Evolutionary conservation across 768 basidiomycete species (phyloP).

Genomic region (Podaxis rugospora): DNA sequence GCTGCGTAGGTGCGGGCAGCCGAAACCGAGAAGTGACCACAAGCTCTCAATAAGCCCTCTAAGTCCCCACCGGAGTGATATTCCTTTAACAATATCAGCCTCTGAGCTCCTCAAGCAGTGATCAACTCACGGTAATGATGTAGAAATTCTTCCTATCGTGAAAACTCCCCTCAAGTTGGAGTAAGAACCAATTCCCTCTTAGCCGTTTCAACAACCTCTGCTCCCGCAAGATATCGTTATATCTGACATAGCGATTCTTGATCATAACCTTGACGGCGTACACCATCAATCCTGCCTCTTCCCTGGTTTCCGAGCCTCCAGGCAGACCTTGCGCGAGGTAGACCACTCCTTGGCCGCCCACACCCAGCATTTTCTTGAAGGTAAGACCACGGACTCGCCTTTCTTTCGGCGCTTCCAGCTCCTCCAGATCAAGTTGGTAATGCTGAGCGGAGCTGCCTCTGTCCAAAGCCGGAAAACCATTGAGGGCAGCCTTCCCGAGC

Average conservation of each 20-base stretch:
- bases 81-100: slow-evolving; percentile 7
- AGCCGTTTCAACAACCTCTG: slow-evolving; percentile 15
- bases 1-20: slow-evolving; percentile 14
- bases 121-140: slow-evolving; percentile 13
- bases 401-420: not conserved
- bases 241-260: slow-evolving; percentile 10
- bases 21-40: slow-evolving; percentile 6
- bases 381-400: slow-evolving; percentile 4
- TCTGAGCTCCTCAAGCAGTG: not conserved
- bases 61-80: slow-evolving; percentile 16
- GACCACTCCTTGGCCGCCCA: slow-evolving; percentile 16
- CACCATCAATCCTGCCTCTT: not conserved
- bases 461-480: not conserved
- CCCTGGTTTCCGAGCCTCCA: not conserved
- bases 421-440: not conserved
- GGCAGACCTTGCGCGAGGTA: slow-evolving; percentile 12
- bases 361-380: slow-evolving; percentile 12
- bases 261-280: slow-evolving; percentile 16
- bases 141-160: slow-evolving; percentile 18
- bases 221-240: slow-evolving; percentile 14
- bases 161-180: slow-evolving; percentile 17
- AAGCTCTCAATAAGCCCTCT: slow-evolving; percentile 5
- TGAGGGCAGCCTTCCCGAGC: not conserved
- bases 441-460: not conserved
- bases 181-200: slow-evolving; percentile 10